Conservation (phyloP, 2,329 filamentous ascomycete genomes). For the Corynespora cassiicola region DNA sequence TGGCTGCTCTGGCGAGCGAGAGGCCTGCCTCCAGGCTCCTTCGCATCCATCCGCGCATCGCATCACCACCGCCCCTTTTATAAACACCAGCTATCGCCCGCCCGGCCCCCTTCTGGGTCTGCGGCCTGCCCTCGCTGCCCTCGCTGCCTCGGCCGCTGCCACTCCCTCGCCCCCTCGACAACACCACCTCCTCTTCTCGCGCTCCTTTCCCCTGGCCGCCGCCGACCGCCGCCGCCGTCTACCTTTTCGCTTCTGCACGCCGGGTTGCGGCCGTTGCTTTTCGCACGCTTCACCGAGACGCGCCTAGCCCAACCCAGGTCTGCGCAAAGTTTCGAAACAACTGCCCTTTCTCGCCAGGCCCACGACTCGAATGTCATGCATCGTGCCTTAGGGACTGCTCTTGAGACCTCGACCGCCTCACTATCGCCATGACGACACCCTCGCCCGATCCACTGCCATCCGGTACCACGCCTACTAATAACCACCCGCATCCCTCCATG, state of each 20-base stretch:
- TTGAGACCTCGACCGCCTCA: constrained; percentile 33
- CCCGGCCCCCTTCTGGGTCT: constrained; percentile 10
- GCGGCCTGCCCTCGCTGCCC: not conserved
- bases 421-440: constrained; percentile 39
- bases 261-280: constrained; percentile 8
- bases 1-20: no score
- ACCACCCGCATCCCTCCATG: constrained; percentile 22
- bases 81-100: constrained; percentile 13
- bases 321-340: constrained; percentile 23
- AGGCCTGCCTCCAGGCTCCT: no score
- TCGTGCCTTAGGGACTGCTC: constrained; percentile 23
- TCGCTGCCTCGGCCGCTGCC: constrained; percentile 1
- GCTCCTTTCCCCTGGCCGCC: constrained; percentile 12
- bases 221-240: constrained; percentile 3
- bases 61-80: constrained; percentile 20
- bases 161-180: constrained; percentile 1
- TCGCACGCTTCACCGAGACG: constrained; percentile 30
- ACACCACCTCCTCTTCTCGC: constrained; percentile 10
- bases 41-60: no score
- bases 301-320: constrained; percentile 14
- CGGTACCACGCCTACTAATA: constrained; percentile 15
- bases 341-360: constrained; percentile 8
- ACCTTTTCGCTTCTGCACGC: constrained; percentile 11
- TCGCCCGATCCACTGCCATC: constrained; percentile 14
- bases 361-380: constrained; percentile 41